These are phyloP conservation scores for Hanseniaspora clermontiae DNA, from an alignment of 805 yeast genomes.

Conservation along the genomic window DNA sequence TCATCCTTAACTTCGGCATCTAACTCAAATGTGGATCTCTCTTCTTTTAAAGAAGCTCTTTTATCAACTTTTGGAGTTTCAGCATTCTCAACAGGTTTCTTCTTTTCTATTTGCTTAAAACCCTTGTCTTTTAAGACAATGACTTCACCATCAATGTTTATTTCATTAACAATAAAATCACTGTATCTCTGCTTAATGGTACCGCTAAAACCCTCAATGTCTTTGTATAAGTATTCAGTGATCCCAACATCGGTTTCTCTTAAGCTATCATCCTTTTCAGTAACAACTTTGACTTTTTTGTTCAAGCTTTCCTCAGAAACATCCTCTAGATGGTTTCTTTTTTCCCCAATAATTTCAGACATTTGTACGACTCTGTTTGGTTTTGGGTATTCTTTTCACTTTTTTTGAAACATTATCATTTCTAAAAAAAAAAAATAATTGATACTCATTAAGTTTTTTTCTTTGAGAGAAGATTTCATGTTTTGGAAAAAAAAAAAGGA, in stretches of 20 bases:
- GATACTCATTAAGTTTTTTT: too few relatives aligned
- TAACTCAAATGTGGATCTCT: conserved; percentile 31
- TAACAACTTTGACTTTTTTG: conserved; percentile 17
- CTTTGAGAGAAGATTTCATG: too few relatives aligned
- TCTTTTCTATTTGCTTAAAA: conserved; percentile 40
- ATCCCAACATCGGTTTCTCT: conserved; percentile 81
- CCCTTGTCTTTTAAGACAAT: conserved; percentile 70
- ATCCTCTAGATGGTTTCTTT: conserved; percentile 16
- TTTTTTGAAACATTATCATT: too few relatives aligned
- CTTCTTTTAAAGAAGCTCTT: conserved; percentile 22
- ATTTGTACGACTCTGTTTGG: conserved; percentile 1
- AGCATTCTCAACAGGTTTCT: conserved; percentile 23
- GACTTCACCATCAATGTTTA: conserved; percentile 53
- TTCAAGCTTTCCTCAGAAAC: conserved; percentile 1
- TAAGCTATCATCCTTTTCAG: conserved; percentile 19
- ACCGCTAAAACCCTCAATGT: conserved; percentile 58
- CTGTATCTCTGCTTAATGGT: conserved; percentile 77
- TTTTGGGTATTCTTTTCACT: background rate
- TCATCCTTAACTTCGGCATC: conserved; percentile 35
- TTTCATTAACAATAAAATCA: conserved; percentile 88
- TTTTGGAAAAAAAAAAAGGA: background rate
- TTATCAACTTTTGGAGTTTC: conserved; percentile 2
- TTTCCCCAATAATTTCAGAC: conserved; percentile 14
- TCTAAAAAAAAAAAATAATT: too few relatives aligned
- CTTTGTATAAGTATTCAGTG: conserved; percentile 47